phyloP scores from a whole-genome alignment of 768 basidiomycete genomes.

The Pholiota conissans region DNA sequence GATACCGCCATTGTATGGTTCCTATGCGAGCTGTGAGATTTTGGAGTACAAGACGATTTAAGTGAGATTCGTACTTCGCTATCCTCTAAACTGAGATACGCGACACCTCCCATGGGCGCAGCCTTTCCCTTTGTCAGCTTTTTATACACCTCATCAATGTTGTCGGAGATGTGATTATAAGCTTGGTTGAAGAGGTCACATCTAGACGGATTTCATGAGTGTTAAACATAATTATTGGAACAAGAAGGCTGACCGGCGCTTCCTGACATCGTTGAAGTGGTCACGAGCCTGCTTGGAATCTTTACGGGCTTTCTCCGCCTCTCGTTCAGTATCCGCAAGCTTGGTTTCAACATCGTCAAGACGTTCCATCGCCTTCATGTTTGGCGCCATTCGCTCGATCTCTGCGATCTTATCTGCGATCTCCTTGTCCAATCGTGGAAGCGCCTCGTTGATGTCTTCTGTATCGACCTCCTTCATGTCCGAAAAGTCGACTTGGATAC shows the following conservation, averaged over 20 bases:
- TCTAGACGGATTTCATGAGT: constrained; percentile 24
- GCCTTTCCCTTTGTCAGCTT: constrained; percentile 95
- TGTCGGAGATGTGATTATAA: constrained; percentile 92
- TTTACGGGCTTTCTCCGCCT: constrained; percentile 89
- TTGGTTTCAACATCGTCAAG: constrained; percentile 85
- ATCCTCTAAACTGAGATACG: constrained; percentile 94
- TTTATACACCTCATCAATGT: constrained; percentile 96
- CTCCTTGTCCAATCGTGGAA: constrained; percentile 72
- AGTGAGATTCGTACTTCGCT: constrained; percentile 66
- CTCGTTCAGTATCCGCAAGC: constrained; percentile 85
- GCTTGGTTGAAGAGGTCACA: constrained; percentile 93
- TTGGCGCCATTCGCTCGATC: constrained; percentile 93
- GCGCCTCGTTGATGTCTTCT: constrained; percentile 61
- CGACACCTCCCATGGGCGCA: constrained; percentile 93
- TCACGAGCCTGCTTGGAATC: constrained; percentile 91
- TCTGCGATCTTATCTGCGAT: constrained; percentile 73
- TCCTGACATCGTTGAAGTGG: constrained; percentile 85
- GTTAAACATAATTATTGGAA: neutral
- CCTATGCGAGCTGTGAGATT: constrained; percentile 17
- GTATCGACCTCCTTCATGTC: constrained; percentile 73
- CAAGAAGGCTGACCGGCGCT: constrained; percentile 57
- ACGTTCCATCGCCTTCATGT: constrained; percentile 93
- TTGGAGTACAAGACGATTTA: neutral
- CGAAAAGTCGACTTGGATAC: constrained; percentile 87
- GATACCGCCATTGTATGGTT: constrained; percentile 55